phyloP scores from a whole-genome alignment of 805 yeast genomes.

The Henningerozyma blattae region DNA sequence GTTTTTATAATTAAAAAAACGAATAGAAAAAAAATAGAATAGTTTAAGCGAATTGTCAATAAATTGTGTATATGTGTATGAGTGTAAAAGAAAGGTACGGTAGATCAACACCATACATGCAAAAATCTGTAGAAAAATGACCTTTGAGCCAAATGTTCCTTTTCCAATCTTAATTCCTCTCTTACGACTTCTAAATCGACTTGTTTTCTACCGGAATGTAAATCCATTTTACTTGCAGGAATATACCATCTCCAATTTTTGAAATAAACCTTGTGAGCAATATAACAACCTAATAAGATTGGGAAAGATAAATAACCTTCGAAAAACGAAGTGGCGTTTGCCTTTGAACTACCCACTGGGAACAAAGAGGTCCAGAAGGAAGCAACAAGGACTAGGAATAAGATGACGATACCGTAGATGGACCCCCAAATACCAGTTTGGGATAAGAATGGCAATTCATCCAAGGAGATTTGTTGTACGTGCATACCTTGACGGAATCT shows the following conservation, averaged over 20 bases:
- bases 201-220: slow-evolving; percentile 46
- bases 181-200: slow-evolving; percentile 37
- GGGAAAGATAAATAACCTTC: slow-evolving; percentile 55
- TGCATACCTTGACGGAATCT: slow-evolving; percentile 46
- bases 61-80: too few species aligned
- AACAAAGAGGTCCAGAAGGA: slow-evolving; percentile 72
- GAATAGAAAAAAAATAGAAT: too few species aligned
- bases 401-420: slow-evolving; percentile 40
- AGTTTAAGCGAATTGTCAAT: too few species aligned
- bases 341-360: slow-evolving; percentile 44
- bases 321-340: slow-evolving; percentile 49
- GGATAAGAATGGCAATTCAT: slow-evolving; percentile 52
- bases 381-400: slow-evolving; percentile 46
- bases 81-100: too few species aligned
- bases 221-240: slow-evolving; percentile 39
- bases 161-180: slow-evolving; percentile 39
- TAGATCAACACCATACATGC: slow-evolving; percentile 39
- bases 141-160: slow-evolving; percentile 25
- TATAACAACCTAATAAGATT: slow-evolving; percentile 45
- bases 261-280: slow-evolving; percentile 46
- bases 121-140: slow-evolving; percentile 33
- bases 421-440: slow-evolving; percentile 57
- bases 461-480: slow-evolving; percentile 42
- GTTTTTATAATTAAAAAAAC: too few species aligned
- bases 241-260: slow-evolving; percentile 26